Evolutionary conservation across 2,329 filamentous ascomycete genomes (phyloP).

Genomic region (Neofusicoccum parvum): DNA sequence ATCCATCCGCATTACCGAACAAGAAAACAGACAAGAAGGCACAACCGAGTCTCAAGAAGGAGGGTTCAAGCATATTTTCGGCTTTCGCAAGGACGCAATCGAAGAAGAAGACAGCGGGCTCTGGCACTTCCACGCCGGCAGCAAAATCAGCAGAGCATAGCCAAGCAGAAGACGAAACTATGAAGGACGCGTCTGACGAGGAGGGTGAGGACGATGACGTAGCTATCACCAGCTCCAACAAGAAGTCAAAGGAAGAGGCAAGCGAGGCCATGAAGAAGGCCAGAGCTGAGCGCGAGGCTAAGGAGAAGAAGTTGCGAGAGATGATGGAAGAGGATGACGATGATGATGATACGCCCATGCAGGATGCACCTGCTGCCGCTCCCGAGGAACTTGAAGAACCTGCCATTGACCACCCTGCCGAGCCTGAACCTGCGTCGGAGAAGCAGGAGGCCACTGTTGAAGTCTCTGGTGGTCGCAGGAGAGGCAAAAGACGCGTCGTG

Average conservation of each 20-base stretch:
- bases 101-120: conserved; percentile 47
- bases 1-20: conserved; percentile 27
- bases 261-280: conserved; percentile 37
- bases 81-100: conserved; percentile 74
- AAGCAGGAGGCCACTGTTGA: conserved; percentile 48
- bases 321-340: conserved; percentile 70
- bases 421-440: conserved; percentile 26
- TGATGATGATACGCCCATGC: conserved; percentile 59
- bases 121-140: conserved; percentile 42
- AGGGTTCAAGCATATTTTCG: conserved; percentile 70
- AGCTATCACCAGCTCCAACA: conserved; percentile 26
- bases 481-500: conserved; percentile 78
- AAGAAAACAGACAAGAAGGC: conserved; percentile 42
- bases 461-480: conserved; percentile 65
- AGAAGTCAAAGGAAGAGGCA: conserved; percentile 24
- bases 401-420: conserved; percentile 18
- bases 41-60: conserved; percentile 56
- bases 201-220: conserved; percentile 40
- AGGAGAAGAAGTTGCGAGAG: conserved; percentile 52
- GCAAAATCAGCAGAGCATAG: conserved; percentile 27
- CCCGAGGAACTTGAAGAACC: conserved; percentile 31
- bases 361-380: conserved; percentile 52
- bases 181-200: conserved; percentile 47
- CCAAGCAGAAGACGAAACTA: conserved; percentile 51
- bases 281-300: conserved; percentile 61